These are phyloP conservation scores for Tetrapyrgos nigripes DNA, from an alignment of 1,284 basidiomycete species.

Conservation along the genomic window DNA sequence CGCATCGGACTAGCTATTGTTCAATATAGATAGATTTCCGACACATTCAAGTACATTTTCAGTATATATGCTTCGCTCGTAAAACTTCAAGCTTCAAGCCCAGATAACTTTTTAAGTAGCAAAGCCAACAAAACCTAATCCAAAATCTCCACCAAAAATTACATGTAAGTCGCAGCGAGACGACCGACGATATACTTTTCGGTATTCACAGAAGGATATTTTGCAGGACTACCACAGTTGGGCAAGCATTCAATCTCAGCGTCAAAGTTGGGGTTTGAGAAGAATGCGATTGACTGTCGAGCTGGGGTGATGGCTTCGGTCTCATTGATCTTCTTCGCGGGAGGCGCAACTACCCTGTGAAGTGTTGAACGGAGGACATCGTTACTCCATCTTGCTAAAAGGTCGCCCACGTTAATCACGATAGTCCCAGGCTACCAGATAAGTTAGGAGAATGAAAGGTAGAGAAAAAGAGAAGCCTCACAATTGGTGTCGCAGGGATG, in stretches of 20 bases:
- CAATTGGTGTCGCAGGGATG: slow-evolving; percentile 78
- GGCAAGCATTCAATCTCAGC: slow-evolving; percentile 77
- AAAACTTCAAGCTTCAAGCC: too few relatives aligned
- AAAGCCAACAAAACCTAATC: slow-evolving; percentile 8
- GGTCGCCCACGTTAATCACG: slow-evolving; percentile 85
- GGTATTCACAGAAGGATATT: slow-evolving; percentile 72
- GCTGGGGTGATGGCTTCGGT: slow-evolving; percentile 63
- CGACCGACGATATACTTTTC: slow-evolving; percentile 82
- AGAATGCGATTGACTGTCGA: slow-evolving; percentile 86
- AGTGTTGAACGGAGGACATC: slow-evolving; percentile 81
- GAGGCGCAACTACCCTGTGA: slow-evolving; percentile 82
- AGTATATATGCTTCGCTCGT: too few relatives aligned
- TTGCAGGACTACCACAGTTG: slow-evolving; percentile 65
- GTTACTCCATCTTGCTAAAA: slow-evolving; percentile 86
- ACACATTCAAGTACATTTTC: too few relatives aligned
- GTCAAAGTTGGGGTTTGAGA: slow-evolving; percentile 84
- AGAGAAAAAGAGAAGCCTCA: slow-evolving; percentile 41
- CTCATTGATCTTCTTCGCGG: slow-evolving; percentile 50
- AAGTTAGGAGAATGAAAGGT: slow-evolving; percentile 14
- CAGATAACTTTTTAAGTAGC: too few relatives aligned
- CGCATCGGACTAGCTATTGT: too few relatives aligned
- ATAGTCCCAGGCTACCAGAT: slow-evolving; percentile 71
- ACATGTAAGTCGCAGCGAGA: slow-evolving; percentile 61
- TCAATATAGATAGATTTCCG: too few relatives aligned
- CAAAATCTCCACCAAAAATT: background rate